Conservation (phyloP, 495 filamentous ascomycete genomes). For the Talaromyces wortmannii region DNA sequence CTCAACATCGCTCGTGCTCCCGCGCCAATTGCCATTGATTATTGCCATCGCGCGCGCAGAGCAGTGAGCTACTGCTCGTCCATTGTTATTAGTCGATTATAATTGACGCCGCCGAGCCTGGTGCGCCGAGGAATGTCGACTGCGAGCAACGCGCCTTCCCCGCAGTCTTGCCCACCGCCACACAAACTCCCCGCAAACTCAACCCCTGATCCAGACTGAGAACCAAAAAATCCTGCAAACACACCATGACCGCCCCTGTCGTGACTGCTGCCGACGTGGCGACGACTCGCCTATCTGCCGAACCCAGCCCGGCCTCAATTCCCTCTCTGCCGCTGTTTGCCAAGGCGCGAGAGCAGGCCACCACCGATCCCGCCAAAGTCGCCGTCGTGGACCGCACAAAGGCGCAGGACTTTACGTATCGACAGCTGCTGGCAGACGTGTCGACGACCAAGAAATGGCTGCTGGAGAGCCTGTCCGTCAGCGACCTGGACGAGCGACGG, state of each 20-base stretch:
- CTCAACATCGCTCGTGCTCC: too few relatives aligned
- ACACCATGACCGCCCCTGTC: background rate
- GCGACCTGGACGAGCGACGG: slow-evolving; percentile 63
- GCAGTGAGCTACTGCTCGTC: too few relatives aligned
- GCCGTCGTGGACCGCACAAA: slow-evolving; percentile 69
- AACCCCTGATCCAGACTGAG: background rate
- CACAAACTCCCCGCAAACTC: background rate
- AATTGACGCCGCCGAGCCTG: too few relatives aligned
- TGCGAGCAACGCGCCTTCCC: too few relatives aligned
- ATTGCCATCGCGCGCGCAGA: too few relatives aligned
- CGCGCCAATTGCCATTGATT: too few relatives aligned
- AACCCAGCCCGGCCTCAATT: slow-evolving; percentile 19
- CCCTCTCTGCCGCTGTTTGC: slow-evolving; percentile 75
- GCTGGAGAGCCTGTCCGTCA: slow-evolving; percentile 33
- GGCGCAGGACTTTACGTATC: slow-evolving; percentile 68
- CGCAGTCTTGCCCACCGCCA: too few relatives aligned
- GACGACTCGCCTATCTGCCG: background rate
- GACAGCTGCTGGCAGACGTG: slow-evolving; percentile 70
- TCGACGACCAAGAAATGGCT: slow-evolving; percentile 58
- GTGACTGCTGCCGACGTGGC: background rate
- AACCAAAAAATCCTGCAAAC: background rate
- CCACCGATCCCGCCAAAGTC: slow-evolving; percentile 59
- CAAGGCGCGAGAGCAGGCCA: slow-evolving; percentile 33
- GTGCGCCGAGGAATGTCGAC: too few relatives aligned
- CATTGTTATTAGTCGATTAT: too few relatives aligned